These are phyloP conservation scores for Solanum sejunctum DNA, from an alignment of 257 asterid genomes.

Conservation along the genomic window DNA sequence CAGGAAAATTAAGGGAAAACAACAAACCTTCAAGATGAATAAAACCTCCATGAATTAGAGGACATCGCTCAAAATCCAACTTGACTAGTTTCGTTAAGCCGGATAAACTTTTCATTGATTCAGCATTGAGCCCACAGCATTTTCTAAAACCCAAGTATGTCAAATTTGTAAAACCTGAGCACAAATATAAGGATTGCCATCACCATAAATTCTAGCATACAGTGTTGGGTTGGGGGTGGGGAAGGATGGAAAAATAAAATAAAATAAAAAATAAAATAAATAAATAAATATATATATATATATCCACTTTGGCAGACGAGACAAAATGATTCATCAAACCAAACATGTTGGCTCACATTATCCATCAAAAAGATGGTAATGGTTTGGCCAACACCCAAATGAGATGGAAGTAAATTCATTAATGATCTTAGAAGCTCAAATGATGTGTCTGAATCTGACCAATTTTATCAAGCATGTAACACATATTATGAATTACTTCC, in stretches of 20 bases:
- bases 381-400: not conserved
- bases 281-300: too few relatives aligned
- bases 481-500: not conserved
- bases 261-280: too few relatives aligned
- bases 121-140: slow-evolving; percentile 53
- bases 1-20: not conserved
- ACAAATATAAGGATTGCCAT: not conserved
- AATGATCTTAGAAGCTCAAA: not conserved
- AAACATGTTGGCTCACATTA: not conserved
- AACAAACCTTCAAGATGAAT: slow-evolving; percentile 64
- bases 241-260: not conserved
- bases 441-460: not conserved
- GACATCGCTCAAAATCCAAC: slow-evolving; percentile 89
- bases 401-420: not conserved
- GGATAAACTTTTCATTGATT: slow-evolving; percentile 53
- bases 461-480: not conserved
- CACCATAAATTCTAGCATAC: not conserved
- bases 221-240: not conserved
- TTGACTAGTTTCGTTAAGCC: slow-evolving; percentile 52
- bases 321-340: not conserved
- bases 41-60: slow-evolving; percentile 76
- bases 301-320: not conserved
- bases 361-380: not conserved
- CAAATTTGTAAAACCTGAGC: slow-evolving; percentile 66
- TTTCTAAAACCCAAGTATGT: slow-evolving; percentile 55